Evolutionary conservation across 371 early-diverging fungal species (phyloP).

Genomic region (Syncephalis fuscata): DNA sequence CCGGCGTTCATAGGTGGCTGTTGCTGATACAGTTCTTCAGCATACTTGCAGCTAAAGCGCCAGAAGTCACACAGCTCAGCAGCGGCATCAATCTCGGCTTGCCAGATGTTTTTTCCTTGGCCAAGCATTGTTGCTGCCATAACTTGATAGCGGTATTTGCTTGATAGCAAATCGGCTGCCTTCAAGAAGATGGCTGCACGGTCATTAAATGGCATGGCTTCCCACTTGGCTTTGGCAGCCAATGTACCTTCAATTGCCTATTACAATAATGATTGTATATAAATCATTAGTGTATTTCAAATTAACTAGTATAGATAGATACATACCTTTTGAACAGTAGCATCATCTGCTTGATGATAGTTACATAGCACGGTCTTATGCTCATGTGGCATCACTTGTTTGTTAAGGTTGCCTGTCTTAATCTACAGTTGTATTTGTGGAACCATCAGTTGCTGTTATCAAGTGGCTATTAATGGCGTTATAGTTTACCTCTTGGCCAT

Average conservation of each 20-base stretch:
- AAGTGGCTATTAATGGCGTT: too few relatives aligned
- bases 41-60: constrained; percentile 91
- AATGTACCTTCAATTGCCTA: constrained; percentile 84
- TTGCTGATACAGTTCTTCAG: constrained; percentile 80
- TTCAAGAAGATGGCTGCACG: constrained; percentile 93
- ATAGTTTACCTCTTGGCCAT: constrained; percentile 55
- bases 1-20: constrained; percentile 87
- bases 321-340: constrained; percentile 33
- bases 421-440: too few relatives aligned
- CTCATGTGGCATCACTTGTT: constrained; percentile 73
- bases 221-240: constrained; percentile 77
- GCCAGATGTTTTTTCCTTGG: constrained; percentile 97
- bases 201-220: constrained; percentile 85
- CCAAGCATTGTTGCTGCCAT: constrained; percentile 98
- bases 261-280: constrained; percentile 2
- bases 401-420: constrained; percentile 37
- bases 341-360: constrained; percentile 68
- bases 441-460: too few relatives aligned
- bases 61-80: constrained; percentile 89
- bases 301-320: background rate
- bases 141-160: constrained; percentile 81
- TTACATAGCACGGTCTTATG: constrained; percentile 65
- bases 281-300: too few relatives aligned
- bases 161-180: constrained; percentile 85
- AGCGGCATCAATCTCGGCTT: constrained; percentile 95